Conservation (phyloP, 768 basidiomycete species). For the Boletus vinaceobasis region DNA sequence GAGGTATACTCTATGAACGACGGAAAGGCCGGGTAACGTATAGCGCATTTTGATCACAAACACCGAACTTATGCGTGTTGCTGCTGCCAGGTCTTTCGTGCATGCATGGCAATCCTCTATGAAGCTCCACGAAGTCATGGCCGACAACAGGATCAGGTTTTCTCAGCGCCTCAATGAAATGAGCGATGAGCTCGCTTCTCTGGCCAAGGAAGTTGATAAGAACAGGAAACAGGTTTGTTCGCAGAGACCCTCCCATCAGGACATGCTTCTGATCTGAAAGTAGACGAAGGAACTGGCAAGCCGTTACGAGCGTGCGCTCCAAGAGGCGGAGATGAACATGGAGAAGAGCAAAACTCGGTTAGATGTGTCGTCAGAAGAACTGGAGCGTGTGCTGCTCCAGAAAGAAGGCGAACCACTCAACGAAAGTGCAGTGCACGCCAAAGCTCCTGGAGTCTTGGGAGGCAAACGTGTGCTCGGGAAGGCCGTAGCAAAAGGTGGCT, state of each 20-base stretch:
- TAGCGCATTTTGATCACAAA: neutral
- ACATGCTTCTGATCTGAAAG: constrained; percentile 2
- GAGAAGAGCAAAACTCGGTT: constrained; percentile 88
- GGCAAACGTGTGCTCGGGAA: constrained; percentile 86
- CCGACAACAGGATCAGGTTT: constrained; percentile 85
- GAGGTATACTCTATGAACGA: constrained; percentile 85
- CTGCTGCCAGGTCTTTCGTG: constrained; percentile 50
- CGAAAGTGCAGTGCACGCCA: constrained; percentile 69
- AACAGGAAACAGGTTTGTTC: constrained; percentile 75
- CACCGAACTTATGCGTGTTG: constrained; percentile 11
- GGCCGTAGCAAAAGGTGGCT: constrained; percentile 86
- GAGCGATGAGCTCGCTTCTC: constrained; percentile 85
- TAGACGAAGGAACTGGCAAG: constrained; percentile 90
- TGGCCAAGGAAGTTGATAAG: constrained; percentile 92
- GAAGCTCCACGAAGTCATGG: constrained; percentile 85
- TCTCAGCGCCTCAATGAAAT: constrained; percentile 89
- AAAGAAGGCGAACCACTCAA: constrained; percentile 94
- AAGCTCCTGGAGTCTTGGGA: constrained; percentile 52
- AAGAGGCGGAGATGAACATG: constrained; percentile 81
- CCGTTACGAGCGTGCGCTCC: constrained; percentile 82
- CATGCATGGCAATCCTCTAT: constrained; percentile 85
- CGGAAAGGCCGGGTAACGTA: constrained; percentile 87
- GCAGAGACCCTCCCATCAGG: neutral
- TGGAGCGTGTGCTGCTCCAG: constrained; percentile 86
- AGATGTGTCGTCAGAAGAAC: constrained; percentile 88